Evolutionary conservation across 176 grass and related monocot genomes (phyloP).

Genomic region (Triticum turgidum): DNA sequence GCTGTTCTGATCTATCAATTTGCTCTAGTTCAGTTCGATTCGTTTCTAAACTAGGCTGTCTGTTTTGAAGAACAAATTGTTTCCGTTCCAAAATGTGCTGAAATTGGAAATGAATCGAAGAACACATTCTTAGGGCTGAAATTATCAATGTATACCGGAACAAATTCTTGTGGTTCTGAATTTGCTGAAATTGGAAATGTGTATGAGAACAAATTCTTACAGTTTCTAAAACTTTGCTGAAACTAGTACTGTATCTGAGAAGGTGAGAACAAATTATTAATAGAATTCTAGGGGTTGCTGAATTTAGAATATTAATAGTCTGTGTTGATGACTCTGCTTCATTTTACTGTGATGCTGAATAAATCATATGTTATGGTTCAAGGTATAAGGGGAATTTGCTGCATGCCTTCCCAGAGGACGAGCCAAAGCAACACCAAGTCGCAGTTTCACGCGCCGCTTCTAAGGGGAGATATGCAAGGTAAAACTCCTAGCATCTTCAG

Average conservation of each 20-base stretch:
- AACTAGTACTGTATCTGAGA: neutral
- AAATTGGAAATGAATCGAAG: neutral
- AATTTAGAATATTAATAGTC: neutral
- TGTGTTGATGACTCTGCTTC: neutral
- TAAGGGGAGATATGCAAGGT: neutral
- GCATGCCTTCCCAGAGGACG: neutral
- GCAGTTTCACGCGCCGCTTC: neutral
- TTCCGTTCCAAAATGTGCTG: neutral
- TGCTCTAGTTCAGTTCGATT: neutral
- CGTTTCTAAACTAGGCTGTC: neutral
- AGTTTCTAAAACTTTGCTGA: neutral
- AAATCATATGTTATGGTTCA: neutral
- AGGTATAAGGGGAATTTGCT: neutral
- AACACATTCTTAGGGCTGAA: too few species aligned
- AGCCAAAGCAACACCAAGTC: neutral
- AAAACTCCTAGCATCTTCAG: neutral
- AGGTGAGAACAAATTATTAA: neutral
- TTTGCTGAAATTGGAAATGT: neutral
- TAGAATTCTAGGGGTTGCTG: too few species aligned
- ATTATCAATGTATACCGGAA: too few species aligned
- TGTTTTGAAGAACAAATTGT: neutral
- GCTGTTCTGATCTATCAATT: too few species aligned
- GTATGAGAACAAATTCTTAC: neutral
- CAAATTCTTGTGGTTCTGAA: neutral
- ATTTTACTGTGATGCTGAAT: neutral